Evolutionary conservation across 805 yeast genomes (phyloP).

Genomic region (Candida silvatica): DNA sequence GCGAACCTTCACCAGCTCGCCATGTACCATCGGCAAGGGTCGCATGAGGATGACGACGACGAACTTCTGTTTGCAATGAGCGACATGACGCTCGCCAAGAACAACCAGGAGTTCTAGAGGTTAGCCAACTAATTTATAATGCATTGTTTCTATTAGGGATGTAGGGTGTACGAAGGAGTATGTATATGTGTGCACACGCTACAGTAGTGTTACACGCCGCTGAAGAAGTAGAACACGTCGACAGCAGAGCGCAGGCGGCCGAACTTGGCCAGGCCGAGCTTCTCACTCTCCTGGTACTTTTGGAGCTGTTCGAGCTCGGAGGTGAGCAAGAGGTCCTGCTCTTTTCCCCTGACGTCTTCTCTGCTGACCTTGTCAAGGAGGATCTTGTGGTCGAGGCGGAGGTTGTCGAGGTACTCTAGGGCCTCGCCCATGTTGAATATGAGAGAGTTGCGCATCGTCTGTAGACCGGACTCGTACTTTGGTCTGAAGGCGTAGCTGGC

Average conservation of each 20-base stretch:
- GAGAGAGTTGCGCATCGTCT: slow-evolving; percentile 31
- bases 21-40: slow-evolving; percentile 1
- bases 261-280: slow-evolving; percentile 43
- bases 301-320: slow-evolving; percentile 69
- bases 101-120: slow-evolving; percentile 15
- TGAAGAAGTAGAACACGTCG: slow-evolving; percentile 39
- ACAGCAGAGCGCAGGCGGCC: slow-evolving; percentile 48
- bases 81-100: slow-evolving; percentile 42
- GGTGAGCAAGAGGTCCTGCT: slow-evolving; percentile 62
- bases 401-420: slow-evolving; percentile 38
- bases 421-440: slow-evolving; percentile 45
- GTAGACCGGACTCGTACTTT: slow-evolving; percentile 30
- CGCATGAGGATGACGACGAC: slow-evolving; percentile 49
- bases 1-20: slow-evolving; percentile 2
- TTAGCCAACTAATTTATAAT: no score
- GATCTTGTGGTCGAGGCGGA: slow-evolving; percentile 54
- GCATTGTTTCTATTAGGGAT: no score
- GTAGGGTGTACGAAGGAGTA: no score
- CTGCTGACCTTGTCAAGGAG: slow-evolving; percentile 75
- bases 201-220: no score
- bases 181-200: no score
- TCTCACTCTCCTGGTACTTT: slow-evolving; percentile 48
- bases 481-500: slow-evolving; percentile 72
- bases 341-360: slow-evolving; percentile 83
- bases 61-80: slow-evolving; percentile 65